These are phyloP conservation scores for Rosa rugosa DNA, from an alignment of 306 rosid genomes.

Conservation along the genomic window DNA sequence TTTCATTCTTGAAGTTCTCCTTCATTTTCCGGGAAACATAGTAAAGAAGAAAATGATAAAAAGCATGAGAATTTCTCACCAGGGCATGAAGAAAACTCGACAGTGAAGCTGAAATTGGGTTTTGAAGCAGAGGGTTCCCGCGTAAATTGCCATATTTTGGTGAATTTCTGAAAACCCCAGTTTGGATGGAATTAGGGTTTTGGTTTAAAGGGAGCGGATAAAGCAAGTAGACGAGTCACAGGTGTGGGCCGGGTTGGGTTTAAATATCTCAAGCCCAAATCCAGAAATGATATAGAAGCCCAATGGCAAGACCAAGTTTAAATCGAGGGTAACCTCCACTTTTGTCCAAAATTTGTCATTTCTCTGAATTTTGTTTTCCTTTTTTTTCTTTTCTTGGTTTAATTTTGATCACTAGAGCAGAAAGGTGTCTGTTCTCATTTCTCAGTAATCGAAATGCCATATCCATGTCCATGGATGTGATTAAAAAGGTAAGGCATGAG, in stretches of 20 bases:
- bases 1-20: neutral
- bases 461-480: neutral
- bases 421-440: too few relatives aligned
- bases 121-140: conserved; percentile 47
- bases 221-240: neutral
- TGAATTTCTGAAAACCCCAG: conserved; percentile 18
- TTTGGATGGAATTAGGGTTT: neutral
- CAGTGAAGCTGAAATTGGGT: conserved; percentile 39
- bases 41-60: conserved; percentile 3
- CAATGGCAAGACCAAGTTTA: neutral
- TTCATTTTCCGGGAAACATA: conserved; percentile 23
- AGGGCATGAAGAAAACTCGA: conserved; percentile 36
- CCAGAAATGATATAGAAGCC: neutral
- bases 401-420: too few relatives aligned
- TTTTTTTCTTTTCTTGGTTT: too few relatives aligned
- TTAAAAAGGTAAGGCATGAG: neutral
- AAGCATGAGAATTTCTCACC: conserved; percentile 38
- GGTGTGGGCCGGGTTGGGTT: neutral
- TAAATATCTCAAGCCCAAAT: neutral
- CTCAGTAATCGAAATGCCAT: neutral
- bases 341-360: too few relatives aligned
- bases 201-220: neutral
- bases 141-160: conserved; percentile 48
- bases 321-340: too few relatives aligned
- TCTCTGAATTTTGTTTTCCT: too few relatives aligned